phyloP scores from a whole-genome alignment of 2,329 filamentous ascomycete genomes.

The Hymenoscyphus fructigenus region DNA sequence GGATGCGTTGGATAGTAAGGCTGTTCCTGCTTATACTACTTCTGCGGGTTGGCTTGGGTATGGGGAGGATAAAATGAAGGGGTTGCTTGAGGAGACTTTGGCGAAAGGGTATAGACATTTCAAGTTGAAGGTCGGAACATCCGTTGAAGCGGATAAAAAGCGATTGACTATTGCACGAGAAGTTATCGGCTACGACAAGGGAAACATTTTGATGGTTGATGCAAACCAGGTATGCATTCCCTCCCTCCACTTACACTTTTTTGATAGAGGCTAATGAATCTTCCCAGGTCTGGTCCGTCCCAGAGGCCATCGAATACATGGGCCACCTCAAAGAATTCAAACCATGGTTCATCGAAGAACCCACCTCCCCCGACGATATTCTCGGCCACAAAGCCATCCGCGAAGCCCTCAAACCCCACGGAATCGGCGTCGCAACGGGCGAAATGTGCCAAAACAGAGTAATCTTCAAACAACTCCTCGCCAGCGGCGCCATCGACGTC shows the following conservation, averaged over 20 bases:
- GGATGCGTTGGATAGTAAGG: conserved; percentile 70
- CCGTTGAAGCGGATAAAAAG: conserved; percentile 68
- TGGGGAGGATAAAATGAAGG: conserved; percentile 81
- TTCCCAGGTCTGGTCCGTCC: conserved; percentile 73
- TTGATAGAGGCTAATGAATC: background rate
- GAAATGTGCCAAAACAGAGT: conserved; percentile 97
- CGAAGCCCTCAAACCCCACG: conserved; percentile 71
- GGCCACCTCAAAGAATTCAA: conserved; percentile 76
- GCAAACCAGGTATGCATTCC: conserved; percentile 68
- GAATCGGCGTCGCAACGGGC: conserved; percentile 83
- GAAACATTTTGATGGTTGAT: conserved; percentile 82
- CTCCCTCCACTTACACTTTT: background rate
- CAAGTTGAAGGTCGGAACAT: conserved; percentile 84
- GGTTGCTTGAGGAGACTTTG: conserved; percentile 70
- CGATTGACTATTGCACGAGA: conserved; percentile 73
- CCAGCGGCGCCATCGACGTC: conserved; percentile 77
- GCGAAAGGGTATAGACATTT: conserved; percentile 78
- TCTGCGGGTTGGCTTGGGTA: conserved; percentile 92
- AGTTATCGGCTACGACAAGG: conserved; percentile 75
- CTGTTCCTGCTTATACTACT: conserved; percentile 89
- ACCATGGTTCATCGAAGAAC: conserved; percentile 94
- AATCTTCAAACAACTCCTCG: conserved; percentile 88
- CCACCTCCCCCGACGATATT: conserved; percentile 85
- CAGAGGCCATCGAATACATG: conserved; percentile 88
- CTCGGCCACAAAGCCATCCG: conserved; percentile 84